Evolutionary conservation across 2,329 filamentous ascomycete genomes (phyloP), one percentile per base, ranked within the genome.

Genomic region (Colletotrichum sp.): DNA sequence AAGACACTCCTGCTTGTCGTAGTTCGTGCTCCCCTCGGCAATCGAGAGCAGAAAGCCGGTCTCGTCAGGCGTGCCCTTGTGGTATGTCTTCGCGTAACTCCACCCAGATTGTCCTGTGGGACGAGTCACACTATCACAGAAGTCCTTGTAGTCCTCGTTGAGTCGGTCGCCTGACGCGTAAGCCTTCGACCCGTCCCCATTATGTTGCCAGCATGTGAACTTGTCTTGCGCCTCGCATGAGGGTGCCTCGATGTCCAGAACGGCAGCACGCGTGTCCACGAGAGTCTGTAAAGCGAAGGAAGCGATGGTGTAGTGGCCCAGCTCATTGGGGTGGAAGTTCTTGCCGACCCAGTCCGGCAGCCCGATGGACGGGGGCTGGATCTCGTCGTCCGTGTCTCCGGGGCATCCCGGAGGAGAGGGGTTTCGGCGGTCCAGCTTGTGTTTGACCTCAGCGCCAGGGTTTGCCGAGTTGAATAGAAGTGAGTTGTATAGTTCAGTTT

Each of bases 261-360:
- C 26, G 2, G n/a, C 55, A 24, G 55, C 55, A 16, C 55, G 55
- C 13, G 26, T 24, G 55, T 26, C 22, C 22, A 68, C 24, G 3
- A 74, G 62, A 3, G 66, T 66, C 8, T 75, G 71, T 9, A 79
- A 72, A 12, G 82, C 81, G 65, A 79, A 82, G 8, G 82, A 77
- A 1, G 82, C 82, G 6, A 84, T 83, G 57, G 76, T 77, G 26
- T 79, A 60, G 77, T 83, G 80, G 52, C 80, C 81, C 12, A 44
- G 63, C 52, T 77, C 69, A 76, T 84, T 85, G 13, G 84, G 83
- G 72, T 85, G 84, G 75, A 85, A 85, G 65, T 80, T 80, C 32
- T 77, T 78, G 10, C 79, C 80, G 65, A 84, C 75, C 13, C 59
- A 75, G 79, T 84, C 83, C 9, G 83, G 84, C n/a, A 83, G 70